Evolutionary conservation across 2,329 filamentous ascomycete genomes (phyloP).

Genomic region (Balansia obtecta): DNA sequence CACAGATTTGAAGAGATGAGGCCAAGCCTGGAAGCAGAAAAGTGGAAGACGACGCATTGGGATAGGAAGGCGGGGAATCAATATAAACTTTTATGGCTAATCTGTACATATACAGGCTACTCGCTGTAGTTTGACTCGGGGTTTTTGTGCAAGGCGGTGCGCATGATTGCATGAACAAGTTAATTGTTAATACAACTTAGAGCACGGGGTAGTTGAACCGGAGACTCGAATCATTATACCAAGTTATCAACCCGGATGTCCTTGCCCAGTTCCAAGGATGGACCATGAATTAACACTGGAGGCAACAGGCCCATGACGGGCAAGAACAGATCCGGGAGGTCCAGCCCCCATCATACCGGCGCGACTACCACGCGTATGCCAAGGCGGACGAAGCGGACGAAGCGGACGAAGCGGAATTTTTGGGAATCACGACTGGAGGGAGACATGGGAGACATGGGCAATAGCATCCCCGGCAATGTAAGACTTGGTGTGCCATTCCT

Average conservation of each 20-base stretch:
- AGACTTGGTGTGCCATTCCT: not conserved
- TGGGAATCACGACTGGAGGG: not conserved
- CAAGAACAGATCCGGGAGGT: not conserved
- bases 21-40: not conserved
- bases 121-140: conserved; percentile 2
- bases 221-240: not conserved
- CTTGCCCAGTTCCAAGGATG: too few species aligned
- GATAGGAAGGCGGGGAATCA: not conserved
- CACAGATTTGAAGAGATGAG: not conserved
- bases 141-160: not conserved
- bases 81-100: not conserved
- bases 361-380: not conserved
- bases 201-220: not conserved
- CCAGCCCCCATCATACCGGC: too few species aligned
- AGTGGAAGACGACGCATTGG: not conserved
- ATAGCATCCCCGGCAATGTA: not conserved
- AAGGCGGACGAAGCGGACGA: not conserved
- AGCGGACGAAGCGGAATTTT: not conserved
- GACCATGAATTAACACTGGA: too few species aligned
- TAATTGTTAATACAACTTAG: conserved; percentile 5
- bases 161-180: conserved; percentile 1
- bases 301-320: too few species aligned
- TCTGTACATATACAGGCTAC: conserved; percentile 1
- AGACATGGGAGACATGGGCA: not conserved
- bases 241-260: not conserved